Evolutionary conservation across 1,284 basidiomycete genomes (phyloP).

Genomic region (Marasmius oreades): DNA sequence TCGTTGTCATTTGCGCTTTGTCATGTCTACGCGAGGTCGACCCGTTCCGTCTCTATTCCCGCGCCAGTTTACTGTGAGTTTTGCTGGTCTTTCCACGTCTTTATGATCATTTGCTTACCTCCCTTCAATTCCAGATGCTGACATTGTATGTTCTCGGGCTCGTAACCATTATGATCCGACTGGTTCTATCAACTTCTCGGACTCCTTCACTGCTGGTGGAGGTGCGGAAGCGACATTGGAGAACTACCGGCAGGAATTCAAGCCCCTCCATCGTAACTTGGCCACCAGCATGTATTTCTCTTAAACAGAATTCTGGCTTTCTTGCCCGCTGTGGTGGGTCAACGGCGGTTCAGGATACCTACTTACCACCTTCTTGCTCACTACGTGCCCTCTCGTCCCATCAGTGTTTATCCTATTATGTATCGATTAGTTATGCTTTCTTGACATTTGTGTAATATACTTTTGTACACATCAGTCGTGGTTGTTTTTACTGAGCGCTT

Average conservation of each 20-base stretch:
- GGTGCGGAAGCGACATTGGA: constrained; percentile 4
- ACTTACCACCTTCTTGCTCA: background rate
- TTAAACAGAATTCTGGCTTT: background rate
- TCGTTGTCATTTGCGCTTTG: constrained; percentile 72
- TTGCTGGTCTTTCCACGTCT: background rate
- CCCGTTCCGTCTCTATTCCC: constrained; percentile 80
- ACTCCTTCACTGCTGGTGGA: background rate
- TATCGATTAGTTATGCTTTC: background rate
- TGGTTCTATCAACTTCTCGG: constrained; percentile 54
- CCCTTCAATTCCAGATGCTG: constrained; percentile 61
- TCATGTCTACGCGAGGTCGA: constrained; percentile 79
- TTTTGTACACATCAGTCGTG: too few species aligned
- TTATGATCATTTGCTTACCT: constrained; percentile 51
- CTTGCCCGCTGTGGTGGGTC: background rate
- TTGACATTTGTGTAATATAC: too few species aligned
- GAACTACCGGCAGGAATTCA: constrained; percentile 7
- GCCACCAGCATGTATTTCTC: constrained; percentile 13
- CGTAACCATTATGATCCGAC: constrained; percentile 82
- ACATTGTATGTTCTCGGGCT: constrained; percentile 78
- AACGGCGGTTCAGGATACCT: background rate
- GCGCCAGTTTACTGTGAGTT: constrained; percentile 79
- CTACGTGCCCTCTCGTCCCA: background rate
- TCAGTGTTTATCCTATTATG: background rate
- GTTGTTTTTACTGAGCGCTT: too few species aligned
- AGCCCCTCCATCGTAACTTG: background rate